Base-by-base conservation (phyloP, 208 protist genomes). In the Lotmaria passim region DNA sequence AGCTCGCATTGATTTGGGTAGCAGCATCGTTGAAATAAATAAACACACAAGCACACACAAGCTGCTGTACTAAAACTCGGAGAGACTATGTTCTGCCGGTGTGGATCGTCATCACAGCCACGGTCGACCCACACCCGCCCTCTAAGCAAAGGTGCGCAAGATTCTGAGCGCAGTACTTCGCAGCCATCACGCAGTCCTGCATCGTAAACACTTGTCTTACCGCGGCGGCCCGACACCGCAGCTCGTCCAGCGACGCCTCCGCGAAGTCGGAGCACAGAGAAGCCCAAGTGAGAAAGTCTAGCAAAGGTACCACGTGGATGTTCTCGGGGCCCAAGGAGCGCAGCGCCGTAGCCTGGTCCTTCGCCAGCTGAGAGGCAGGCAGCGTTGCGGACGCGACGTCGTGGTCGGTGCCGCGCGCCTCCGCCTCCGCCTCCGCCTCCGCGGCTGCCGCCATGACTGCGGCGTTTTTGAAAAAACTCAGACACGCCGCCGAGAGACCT, bases 201-300 rank as follows among this genome's bases (percentile, higher is more conserved):
- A 24, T 4, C 1, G 51, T 19, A 28, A 77, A 52, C 15, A n/a
- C 14, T 3, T n/a, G 15, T 26, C 71, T 62, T 1, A 31, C 31
- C 8, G 26, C 30, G 3, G 56, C 71, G 26, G 47, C 47, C 19
- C 51, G 46, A 17, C 34, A 36, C n/a, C 46, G 47, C 23, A 59
- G 33, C 43, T 19, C 63, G 36, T 12, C 21, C 46, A 41, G 63
- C 34, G 60, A 21, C 46, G 28, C 47, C 6, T 34, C 28, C n/a
- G 56, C 55, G 24, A 77, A 69, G 21, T 77, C 71, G 8, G 63
- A 71, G 53, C 56, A 58, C 14, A 70, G 41, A 1, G 63, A 47
- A 19, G 62, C 71, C 71, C 71, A 77, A 5, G 53, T 59, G 24
- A 77, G 36, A 21, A 77, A 77, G n/a, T 77, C 71, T 1, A 69